phyloP scores from a whole-genome alignment of 2,329 filamentous ascomycete genomes.

The Neofusicoccum kwambonambiense region DNA sequence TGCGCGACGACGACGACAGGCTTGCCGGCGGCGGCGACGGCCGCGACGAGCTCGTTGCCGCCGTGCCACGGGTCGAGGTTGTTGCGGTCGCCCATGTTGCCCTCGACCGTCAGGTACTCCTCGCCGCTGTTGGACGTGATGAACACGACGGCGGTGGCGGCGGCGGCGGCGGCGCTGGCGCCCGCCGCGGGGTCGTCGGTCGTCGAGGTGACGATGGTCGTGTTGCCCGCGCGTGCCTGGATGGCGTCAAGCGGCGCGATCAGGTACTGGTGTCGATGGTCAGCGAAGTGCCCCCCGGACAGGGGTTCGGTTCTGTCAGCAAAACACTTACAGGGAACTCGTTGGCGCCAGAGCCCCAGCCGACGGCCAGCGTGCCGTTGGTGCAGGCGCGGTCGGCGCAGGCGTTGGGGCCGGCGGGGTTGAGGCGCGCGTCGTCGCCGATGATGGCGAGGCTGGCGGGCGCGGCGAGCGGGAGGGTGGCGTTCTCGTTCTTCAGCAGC shows the following conservation, averaged over 20 bases:
- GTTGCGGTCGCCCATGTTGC: slow-evolving; percentile 48
- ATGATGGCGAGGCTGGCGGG: slow-evolving; percentile 63
- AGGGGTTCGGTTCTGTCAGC: background rate
- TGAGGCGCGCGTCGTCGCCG: slow-evolving; percentile 79
- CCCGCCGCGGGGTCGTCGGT: slow-evolving; percentile 39
- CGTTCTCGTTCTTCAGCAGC: slow-evolving; percentile 62
- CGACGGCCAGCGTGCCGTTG: slow-evolving; percentile 66
- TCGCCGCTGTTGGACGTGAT: slow-evolving; percentile 51
- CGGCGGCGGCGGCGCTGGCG: slow-evolving; percentile 38
- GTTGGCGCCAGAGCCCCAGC: slow-evolving; percentile 62
- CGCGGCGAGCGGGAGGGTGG: slow-evolving; percentile 67
- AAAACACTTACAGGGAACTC: slow-evolving; percentile 28
- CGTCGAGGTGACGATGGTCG: slow-evolving; percentile 38
- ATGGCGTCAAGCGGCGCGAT: slow-evolving; percentile 46
- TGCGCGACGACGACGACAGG: slow-evolving; percentile 41
- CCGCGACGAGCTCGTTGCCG: slow-evolving; percentile 42
- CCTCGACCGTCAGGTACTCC: slow-evolving; percentile 49
- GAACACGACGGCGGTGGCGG: slow-evolving; percentile 45
- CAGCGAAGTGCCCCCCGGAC: background rate
- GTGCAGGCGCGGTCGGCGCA: slow-evolving; percentile 67
- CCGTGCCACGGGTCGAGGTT: slow-evolving; percentile 49
- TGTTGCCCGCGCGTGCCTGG: slow-evolving; percentile 36
- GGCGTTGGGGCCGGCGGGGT: slow-evolving; percentile 72
- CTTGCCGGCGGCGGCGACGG: slow-evolving; percentile 33
- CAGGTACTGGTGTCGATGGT: slow-evolving; percentile 33